A percentile compares a stretch with the other conserved stretches of the same genome.
These are phyloP conservation scores for Brassica carinata DNA, from an alignment of 345 rosid species.

Conservation along the genomic window DNA sequence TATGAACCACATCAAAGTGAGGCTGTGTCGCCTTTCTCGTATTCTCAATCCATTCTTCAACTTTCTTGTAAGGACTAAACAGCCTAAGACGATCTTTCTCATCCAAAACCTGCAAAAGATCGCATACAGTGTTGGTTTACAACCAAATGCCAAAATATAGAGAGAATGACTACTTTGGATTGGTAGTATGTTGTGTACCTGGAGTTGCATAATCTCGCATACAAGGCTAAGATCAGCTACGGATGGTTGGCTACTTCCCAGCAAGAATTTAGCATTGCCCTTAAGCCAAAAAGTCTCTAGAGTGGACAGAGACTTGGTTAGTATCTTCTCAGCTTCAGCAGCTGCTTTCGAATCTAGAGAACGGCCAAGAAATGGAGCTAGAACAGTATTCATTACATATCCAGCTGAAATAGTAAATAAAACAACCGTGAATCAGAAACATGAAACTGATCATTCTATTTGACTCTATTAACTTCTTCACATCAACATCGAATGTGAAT, in stretches of 20 bases:
- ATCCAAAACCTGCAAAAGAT: slow-evolving; percentile 57
- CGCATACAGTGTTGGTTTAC: not conserved
- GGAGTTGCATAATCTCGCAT: slow-evolving; percentile 79
- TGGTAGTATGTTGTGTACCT: slow-evolving; percentile 43
- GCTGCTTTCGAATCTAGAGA: slow-evolving; percentile 62
- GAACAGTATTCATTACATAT: slow-evolving; percentile 45
- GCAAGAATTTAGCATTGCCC: slow-evolving; percentile 64
- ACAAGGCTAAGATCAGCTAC: slow-evolving; percentile 87
- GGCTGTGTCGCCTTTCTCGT: slow-evolving; percentile 69
- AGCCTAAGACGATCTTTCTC: slow-evolving; percentile 58
- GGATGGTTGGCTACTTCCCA: slow-evolving; percentile 77
- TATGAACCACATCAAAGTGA: slow-evolving; percentile 75
- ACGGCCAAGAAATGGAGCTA: slow-evolving; percentile 63
- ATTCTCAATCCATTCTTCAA: slow-evolving; percentile 72
- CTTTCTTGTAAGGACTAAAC: slow-evolving; percentile 65
- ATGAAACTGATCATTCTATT: not conserved
- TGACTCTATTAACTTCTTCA: not conserved
- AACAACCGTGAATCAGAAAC: not conserved
- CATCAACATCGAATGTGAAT: not conserved
- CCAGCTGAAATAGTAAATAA: slow-evolving; percentile 44
- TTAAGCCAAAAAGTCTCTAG: slow-evolving; percentile 83
- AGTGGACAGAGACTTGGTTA: slow-evolving; percentile 54
- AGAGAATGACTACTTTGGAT: not conserved
- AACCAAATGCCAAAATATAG: slow-evolving; percentile 3
- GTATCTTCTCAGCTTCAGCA: slow-evolving; percentile 60